Conservation (phyloP, 2,329 filamentous ascomycete genomes). For the Lachnum nothofagi region DNA sequence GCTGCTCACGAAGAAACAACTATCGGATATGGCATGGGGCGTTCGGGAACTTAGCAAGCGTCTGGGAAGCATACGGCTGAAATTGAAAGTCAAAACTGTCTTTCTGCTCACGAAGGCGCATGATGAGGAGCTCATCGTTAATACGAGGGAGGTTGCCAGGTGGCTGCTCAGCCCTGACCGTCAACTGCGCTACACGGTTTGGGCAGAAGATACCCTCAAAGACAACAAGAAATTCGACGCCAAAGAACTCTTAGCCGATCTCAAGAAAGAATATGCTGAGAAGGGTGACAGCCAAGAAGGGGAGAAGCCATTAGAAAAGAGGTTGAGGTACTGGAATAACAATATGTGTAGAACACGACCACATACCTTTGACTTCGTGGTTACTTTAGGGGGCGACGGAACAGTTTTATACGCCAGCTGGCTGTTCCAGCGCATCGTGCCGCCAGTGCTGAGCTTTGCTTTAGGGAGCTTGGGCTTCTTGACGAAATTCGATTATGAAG, state of each 20-base stretch:
- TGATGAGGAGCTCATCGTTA: conserved; percentile 70
- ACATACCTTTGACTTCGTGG: conserved; percentile 87
- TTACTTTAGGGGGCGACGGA: conserved; percentile 91
- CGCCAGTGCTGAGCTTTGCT: conserved; percentile 85
- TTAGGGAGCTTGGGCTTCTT: conserved; percentile 90
- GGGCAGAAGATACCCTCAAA: conserved; percentile 72
- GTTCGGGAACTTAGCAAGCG: conserved; percentile 86
- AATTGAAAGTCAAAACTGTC: conserved; percentile 73
- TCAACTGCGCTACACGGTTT: conserved; percentile 68
- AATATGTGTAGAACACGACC: conserved; percentile 71
- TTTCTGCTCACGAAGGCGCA: conserved; percentile 91
- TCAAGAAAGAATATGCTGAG: conserved; percentile 41
- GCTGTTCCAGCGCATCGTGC: conserved; percentile 93
- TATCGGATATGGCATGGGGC: conserved; percentile 95
- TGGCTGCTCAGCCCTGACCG: conserved; percentile 76
- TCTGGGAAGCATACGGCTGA: conserved; percentile 75
- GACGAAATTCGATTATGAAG: conserved; percentile 89
- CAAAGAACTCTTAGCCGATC: conserved; percentile 60
- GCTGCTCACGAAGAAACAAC: conserved; percentile 88
- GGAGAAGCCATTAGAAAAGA: conserved; percentile 17
- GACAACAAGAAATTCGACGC: conserved; percentile 69
- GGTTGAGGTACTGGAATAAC: conserved; percentile 79
- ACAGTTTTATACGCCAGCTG: conserved; percentile 94
- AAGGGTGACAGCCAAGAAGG: conserved; percentile 31
- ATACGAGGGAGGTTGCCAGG: conserved; percentile 69